A percentile compares a stretch with the other conserved stretches of the same genome.
These are phyloP conservation scores for Somion occarium DNA, from an alignment of 1,284 basidiomycete species.

Conservation along the genomic window DNA sequence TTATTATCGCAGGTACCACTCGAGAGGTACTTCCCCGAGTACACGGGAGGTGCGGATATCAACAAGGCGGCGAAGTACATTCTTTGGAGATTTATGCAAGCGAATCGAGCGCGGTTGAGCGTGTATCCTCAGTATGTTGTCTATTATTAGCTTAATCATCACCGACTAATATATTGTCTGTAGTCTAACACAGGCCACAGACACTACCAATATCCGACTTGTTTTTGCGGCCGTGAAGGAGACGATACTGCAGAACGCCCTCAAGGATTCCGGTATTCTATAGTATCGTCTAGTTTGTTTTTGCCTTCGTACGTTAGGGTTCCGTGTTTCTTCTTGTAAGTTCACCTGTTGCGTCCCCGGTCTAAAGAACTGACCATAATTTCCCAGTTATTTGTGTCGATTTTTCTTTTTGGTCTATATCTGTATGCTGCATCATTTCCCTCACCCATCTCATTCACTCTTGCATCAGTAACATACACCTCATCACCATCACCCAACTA, in stretches of 20 bases:
- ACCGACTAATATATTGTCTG: background rate
- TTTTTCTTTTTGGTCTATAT: no score
- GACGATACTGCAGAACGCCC: constrained; percentile 89
- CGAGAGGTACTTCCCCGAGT: constrained; percentile 91
- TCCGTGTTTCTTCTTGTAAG: background rate
- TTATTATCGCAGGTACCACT: constrained; percentile 59
- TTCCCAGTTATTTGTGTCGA: no score
- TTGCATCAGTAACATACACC: no score
- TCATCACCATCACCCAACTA: no score
- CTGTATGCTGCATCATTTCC: no score
- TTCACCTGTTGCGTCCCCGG: no score
- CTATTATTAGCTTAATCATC: constrained; percentile 7
- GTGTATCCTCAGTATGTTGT: constrained; percentile 85
- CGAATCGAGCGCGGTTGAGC: constrained; percentile 83
- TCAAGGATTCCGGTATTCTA: constrained; percentile 81
- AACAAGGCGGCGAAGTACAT: constrained; percentile 99
- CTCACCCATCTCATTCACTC: no score
- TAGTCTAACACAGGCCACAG: constrained; percentile 78
- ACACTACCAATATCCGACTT: constrained; percentile 79
- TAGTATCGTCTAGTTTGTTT: constrained; percentile 14
- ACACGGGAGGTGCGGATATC: constrained; percentile 89
- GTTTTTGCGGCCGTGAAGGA: constrained; percentile 98
- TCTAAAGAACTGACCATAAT: no score
- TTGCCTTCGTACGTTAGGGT: background rate
- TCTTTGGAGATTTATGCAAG: constrained; percentile 95